phyloP scores from a whole-genome alignment of 306 rosid genomes.

The Fagus crenata region DNA sequence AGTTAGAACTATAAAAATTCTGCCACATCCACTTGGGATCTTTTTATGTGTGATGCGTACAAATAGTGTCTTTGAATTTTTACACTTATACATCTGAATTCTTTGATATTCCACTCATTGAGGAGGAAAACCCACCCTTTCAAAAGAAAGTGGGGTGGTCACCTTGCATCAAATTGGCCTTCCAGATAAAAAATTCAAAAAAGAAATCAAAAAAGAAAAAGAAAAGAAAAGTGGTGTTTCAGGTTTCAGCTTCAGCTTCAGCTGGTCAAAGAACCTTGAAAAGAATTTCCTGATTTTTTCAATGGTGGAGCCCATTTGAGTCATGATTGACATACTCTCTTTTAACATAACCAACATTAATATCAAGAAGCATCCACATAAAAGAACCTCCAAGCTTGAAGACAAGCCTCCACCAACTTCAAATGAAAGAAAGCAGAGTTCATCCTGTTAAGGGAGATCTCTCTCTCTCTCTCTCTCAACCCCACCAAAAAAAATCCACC shows the following conservation, averaged over 20 bases:
- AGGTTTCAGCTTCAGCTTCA: constrained; percentile 38
- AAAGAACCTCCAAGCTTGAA: constrained; percentile 31
- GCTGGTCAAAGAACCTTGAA: constrained; percentile 56
- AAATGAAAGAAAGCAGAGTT: constrained; percentile 25
- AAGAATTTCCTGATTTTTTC: constrained; percentile 30
- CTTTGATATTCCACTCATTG: constrained; percentile 26
- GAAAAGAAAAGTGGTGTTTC: constrained; percentile 13
- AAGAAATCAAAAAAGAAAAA: neutral
- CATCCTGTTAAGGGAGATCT: constrained; percentile 23
- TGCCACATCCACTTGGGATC: constrained; percentile 29
- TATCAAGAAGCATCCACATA: constrained; percentile 31
- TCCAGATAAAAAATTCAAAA: constrained; percentile 29
- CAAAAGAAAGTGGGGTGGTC: constrained; percentile 41
- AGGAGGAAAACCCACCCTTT: constrained; percentile 25
- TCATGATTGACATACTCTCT: constrained; percentile 30
- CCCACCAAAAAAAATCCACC: too few species aligned
- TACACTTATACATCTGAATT: constrained; percentile 4
- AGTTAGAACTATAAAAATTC: constrained; percentile 31
- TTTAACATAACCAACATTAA: constrained; percentile 25
- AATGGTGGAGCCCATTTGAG: constrained; percentile 50
- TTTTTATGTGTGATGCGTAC: constrained; percentile 28
- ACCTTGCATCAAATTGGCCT: constrained; percentile 40
- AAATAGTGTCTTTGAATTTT: constrained; percentile 18
- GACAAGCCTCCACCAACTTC: constrained; percentile 21
- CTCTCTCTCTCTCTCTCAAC: neutral